phyloP scores from a whole-genome alignment of 345 rosid genomes.

The Nasturtium officinale region DNA sequence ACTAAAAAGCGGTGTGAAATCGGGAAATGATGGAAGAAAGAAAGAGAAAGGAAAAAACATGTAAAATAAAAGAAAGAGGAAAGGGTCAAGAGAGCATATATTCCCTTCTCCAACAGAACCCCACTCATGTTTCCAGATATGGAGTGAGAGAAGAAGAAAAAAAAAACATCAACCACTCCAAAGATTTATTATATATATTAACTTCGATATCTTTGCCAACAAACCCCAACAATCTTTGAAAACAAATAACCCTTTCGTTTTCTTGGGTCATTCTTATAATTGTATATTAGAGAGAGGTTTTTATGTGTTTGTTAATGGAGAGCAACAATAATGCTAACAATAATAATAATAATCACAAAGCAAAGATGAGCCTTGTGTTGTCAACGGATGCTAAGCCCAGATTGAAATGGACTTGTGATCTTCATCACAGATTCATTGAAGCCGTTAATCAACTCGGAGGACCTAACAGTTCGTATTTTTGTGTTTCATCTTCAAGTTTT shows the following conservation, averaged over 20 bases:
- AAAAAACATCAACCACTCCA: slow-evolving; percentile 48
- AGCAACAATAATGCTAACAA: slow-evolving; percentile 7
- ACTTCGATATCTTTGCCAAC: slow-evolving; percentile 40
- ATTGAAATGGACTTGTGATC: slow-evolving; percentile 94
- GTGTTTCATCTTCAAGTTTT: slow-evolving; percentile 8
- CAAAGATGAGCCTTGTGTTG: slow-evolving; percentile 68
- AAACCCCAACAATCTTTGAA: slow-evolving; percentile 43
- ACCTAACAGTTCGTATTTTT: slow-evolving; percentile 65
- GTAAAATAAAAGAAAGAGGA: slow-evolving; percentile 44
- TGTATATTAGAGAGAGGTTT: slow-evolving; percentile 17
- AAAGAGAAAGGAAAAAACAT: slow-evolving; percentile 25
- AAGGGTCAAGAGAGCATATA: slow-evolving; percentile 74
- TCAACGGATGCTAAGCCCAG: slow-evolving; percentile 96
- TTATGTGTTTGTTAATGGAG: slow-evolving; percentile 42
- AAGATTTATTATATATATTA: slow-evolving; percentile 34
- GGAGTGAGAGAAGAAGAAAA: slow-evolving; percentile 64
- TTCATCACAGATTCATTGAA: slow-evolving; percentile 82
- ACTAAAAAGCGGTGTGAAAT: slow-evolving; percentile 37
- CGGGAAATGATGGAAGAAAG: slow-evolving; percentile 37
- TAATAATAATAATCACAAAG: slow-evolving; percentile 34
- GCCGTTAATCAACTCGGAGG: slow-evolving; percentile 86
- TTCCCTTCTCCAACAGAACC: slow-evolving; percentile 68
- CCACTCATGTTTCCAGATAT: slow-evolving; percentile 79
- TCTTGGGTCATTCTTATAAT: slow-evolving; percentile 21
- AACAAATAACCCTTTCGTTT: slow-evolving; percentile 27